Base-by-base conservation (phyloP, 2,329 filamentous ascomycete species). In the Kalaharituber pfeilii region DNA sequence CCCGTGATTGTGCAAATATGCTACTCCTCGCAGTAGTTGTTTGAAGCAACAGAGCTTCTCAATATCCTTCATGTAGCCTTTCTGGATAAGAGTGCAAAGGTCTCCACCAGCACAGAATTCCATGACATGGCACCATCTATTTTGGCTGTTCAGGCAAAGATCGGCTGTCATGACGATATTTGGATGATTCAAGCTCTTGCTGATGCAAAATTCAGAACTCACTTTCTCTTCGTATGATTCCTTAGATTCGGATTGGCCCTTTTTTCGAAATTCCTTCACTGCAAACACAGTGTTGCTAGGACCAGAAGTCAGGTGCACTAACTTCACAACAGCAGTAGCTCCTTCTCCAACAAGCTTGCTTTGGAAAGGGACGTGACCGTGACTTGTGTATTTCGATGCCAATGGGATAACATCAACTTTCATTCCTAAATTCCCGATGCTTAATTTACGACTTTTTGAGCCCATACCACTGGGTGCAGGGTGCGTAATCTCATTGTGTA, bases 71-170 rank as follows among this genome's bases (percentile, higher is more conserved):
- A 93, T 77, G 62, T 82, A 81, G 29, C 77, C 76, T 66, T 81
- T 82, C 60, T 81, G 77, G 36, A 93, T 81, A 11, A 94, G 71
- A 58, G 75, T 74, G 66, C 83, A 89, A 5, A 94, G 71, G 65
- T 94, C 87, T 47, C 87, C 86, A 61, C 86, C 79, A 2, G 78
- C 75, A 70, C 87, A 94, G 67, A 84, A 93, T 66, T 94, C 86
- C 87, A 94, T 94, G 54, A 94, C 85, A 66, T 93, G 85, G 66
- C 86, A 88, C 83, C 84, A 93, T 36, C 82, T 79, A 33, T 62
- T 61, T 28, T 78, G 79, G 61, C 80, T 77, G 61, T 87, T 76
- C 13, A 76, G 79, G 70, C 86, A 91, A 5, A 94, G 73, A 27
- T 81, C 78, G 53, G 87, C 70, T 0, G 85, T 88, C 67, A 86